Conservation (phyloP, 164 flowering plant genomes). For the Cinnamomum micranthum region DNA sequence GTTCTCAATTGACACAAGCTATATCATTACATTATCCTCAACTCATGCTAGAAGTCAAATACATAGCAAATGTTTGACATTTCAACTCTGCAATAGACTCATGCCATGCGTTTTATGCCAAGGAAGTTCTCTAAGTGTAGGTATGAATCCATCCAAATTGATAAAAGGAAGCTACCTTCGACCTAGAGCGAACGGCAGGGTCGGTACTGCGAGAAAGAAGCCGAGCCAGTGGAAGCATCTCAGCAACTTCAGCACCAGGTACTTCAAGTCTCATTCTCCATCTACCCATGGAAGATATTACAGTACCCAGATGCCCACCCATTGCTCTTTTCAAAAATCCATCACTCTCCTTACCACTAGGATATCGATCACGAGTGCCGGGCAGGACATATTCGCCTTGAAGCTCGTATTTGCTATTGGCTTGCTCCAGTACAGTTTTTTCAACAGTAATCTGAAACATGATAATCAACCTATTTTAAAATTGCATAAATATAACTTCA, state of each 20-base stretch:
- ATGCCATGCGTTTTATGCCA: too few species aligned
- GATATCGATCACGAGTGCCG: conserved; percentile 75
- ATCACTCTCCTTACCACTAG: conserved; percentile 48
- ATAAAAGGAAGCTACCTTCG: conserved; percentile 55
- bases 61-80: too few species aligned
- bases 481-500: not conserved
- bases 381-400: conserved; percentile 99
- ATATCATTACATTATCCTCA: too few species aligned
- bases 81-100: too few species aligned
- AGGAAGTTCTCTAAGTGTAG: too few species aligned
- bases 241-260: conserved; percentile 91
- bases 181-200: conserved; percentile 93
- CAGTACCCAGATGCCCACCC: conserved; percentile 86
- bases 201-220: conserved; percentile 95
- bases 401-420: conserved; percentile 85
- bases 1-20: too few species aligned
- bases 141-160: not conserved
- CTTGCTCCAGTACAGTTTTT: conserved; percentile 82
- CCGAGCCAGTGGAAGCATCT: conserved; percentile 98
- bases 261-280: conserved; percentile 99
- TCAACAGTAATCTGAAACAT: conserved; percentile 77
- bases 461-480: not conserved
- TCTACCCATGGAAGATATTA: conserved; percentile 97
- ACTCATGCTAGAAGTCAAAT: too few species aligned
- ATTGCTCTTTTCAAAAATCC: conserved; percentile 70